Evolutionary conservation across 2,329 filamentous ascomycete species (phyloP).

Genomic region (Verticillium longisporum): DNA sequence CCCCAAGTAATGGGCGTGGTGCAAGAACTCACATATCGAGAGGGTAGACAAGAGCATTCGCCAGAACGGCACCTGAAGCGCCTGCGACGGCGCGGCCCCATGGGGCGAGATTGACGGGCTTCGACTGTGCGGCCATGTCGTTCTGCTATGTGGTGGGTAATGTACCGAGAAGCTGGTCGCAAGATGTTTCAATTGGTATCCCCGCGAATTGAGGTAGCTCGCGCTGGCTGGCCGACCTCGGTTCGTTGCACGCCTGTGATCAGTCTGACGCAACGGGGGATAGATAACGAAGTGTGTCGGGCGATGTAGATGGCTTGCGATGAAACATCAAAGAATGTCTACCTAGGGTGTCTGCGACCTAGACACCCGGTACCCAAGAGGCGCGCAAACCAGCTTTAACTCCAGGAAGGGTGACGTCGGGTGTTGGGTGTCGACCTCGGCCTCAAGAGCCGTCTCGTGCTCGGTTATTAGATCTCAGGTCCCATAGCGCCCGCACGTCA

Average conservation of each 20-base stretch:
- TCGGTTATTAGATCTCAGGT: background rate
- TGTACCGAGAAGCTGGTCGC: background rate
- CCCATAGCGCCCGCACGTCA: background rate
- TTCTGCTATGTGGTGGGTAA: background rate
- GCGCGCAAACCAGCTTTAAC: background rate
- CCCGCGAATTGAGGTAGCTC: background rate
- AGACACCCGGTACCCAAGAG: background rate
- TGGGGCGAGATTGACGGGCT: constrained; percentile 67
- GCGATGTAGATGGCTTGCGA: background rate
- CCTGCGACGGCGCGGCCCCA: constrained; percentile 93
- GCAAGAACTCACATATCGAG: constrained; percentile 74
- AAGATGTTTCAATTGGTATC: background rate
- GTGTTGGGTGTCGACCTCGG: constrained; percentile 17
- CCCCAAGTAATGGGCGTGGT: background rate
- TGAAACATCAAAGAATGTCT: background rate
- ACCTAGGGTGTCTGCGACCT: background rate
- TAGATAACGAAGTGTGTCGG: background rate
- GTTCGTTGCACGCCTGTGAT: background rate
- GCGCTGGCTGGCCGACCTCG: background rate
- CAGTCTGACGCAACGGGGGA: background rate
- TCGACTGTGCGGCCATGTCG: constrained; percentile 51
- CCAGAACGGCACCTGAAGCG: constrained; percentile 85
- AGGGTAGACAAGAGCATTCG: constrained; percentile 92
- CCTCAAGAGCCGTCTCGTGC: constrained; percentile 3
- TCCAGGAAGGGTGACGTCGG: constrained; percentile 2